These are phyloP conservation scores for Sporisorium iseilematis-ciliati DNA, from an alignment of 1,284 basidiomycete genomes.

Conservation along the genomic window DNA sequence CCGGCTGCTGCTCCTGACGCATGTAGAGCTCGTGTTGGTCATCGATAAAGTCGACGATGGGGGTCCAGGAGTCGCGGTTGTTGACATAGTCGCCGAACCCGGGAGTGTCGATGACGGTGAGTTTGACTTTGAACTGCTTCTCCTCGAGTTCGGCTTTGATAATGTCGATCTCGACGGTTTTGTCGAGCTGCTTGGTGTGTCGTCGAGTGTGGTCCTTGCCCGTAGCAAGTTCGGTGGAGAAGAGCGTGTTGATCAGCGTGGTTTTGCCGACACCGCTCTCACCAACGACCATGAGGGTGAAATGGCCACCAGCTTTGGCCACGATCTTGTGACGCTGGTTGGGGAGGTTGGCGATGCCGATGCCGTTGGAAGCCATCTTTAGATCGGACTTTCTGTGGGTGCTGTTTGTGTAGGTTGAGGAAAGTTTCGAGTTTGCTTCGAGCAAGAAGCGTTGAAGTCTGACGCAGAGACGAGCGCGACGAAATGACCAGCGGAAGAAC, in stretches of 20 bases:
- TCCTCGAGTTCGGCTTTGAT: conserved; percentile 86
- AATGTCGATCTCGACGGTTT: conserved; percentile 84
- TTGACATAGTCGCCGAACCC: conserved; percentile 99
- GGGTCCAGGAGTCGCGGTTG: conserved; percentile 97
- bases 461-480: not conserved
- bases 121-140: conserved; percentile 98
- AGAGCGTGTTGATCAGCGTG: conserved; percentile 92
- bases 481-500: not conserved
- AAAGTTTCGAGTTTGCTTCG: not conserved
- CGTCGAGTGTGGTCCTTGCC: conserved; percentile 90
- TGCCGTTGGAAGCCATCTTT: conserved; percentile 56
- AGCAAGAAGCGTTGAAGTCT: not conserved
- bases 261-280: conserved; percentile 71
- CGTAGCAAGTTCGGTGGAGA: conserved; percentile 94
- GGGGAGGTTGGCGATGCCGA: conserved; percentile 86
- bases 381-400: not conserved
- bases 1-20: conserved; percentile 99
- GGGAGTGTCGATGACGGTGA: conserved; percentile 97
- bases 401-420: not conserved
- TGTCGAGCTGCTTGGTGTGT: conserved; percentile 97
- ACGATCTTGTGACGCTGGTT: conserved; percentile 82
- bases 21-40: conserved; percentile 99
- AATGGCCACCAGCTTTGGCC: conserved; percentile 94
- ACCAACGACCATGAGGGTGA: conserved; percentile 99
- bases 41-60: conserved; percentile 99